Evolutionary conservation across 768 basidiomycete species (phyloP).

Genomic region (Asterophora parasitica): DNA sequence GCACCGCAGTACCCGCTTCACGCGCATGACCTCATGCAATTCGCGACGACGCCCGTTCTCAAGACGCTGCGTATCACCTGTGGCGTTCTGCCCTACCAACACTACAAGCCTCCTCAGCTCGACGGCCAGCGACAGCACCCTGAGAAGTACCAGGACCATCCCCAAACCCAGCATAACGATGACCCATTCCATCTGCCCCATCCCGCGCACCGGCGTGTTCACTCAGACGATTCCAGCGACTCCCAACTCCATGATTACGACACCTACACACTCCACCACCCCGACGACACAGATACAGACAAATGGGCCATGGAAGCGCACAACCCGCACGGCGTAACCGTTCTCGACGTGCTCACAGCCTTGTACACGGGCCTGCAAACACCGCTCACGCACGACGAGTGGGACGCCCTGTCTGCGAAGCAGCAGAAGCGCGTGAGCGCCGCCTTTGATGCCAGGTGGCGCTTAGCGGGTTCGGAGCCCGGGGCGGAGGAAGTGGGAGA

Average conservation of each 20-base stretch:
- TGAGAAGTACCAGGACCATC: too few relatives aligned
- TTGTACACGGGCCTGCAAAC: slow-evolving; percentile 35
- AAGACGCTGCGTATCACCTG: slow-evolving; percentile 36
- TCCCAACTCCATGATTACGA: too few relatives aligned
- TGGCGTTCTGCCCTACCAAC: slow-evolving; percentile 32
- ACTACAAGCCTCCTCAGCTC: too few relatives aligned
- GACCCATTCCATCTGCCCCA: too few relatives aligned
- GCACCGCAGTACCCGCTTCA: slow-evolving; percentile 21
- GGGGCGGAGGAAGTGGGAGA: slow-evolving; percentile 11
- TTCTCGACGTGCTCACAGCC: slow-evolving; percentile 46
- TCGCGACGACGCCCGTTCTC: slow-evolving; percentile 40
- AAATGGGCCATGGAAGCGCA: slow-evolving; percentile 37
- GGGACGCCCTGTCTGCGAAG: slow-evolving; percentile 35
- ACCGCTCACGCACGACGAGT: slow-evolving; percentile 38
- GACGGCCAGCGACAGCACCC: too few relatives aligned
- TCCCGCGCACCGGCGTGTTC: too few relatives aligned
- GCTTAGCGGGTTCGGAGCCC: slow-evolving; percentile 29
- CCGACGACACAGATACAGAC: slow-evolving; percentile 7
- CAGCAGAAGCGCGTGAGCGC: slow-evolving; percentile 38
- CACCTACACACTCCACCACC: too few relatives aligned
- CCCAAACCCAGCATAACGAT: too few relatives aligned
- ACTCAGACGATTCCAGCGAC: too few relatives aligned
- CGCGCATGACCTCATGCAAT: slow-evolving; percentile 30
- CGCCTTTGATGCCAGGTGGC: slow-evolving; percentile 44
- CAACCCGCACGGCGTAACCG: slow-evolving; percentile 44